Percentiles rank a stretch among this genome's conserved stretches.
Conservation (phyloP, 257 asterid species). For the Lantana camara region DNA sequence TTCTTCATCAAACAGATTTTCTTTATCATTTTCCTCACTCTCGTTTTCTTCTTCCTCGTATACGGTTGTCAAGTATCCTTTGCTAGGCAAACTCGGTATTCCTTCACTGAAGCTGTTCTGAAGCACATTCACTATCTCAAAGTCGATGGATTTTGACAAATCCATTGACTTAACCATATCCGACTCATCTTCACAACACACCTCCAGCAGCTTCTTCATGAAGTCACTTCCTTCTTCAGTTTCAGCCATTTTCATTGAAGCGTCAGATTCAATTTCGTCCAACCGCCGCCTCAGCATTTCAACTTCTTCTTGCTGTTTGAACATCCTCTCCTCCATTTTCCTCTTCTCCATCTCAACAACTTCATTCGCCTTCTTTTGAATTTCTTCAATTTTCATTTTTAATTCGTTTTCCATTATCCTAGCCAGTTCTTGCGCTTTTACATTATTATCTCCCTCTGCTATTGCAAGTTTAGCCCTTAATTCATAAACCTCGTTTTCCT, state of each 20-base stretch:
- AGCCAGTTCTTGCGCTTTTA: slow-evolving; percentile 56
- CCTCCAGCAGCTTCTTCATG: slow-evolving; percentile 61
- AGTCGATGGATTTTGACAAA: slow-evolving; percentile 68
- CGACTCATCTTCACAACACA: slow-evolving; percentile 60
- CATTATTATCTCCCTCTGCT: slow-evolving; percentile 59
- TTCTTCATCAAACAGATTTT: slow-evolving; percentile 51
- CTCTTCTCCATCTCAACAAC: slow-evolving; percentile 67
- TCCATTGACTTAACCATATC: slow-evolving; percentile 99
- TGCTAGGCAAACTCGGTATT: slow-evolving; percentile 39
- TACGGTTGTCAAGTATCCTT: slow-evolving; percentile 66
- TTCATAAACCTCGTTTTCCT: slow-evolving; percentile 66
- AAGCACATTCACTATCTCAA: slow-evolving; percentile 46
- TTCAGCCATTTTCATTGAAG: slow-evolving; percentile 49
- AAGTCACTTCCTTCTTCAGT: slow-evolving; percentile 59
- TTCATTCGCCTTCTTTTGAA: slow-evolving; percentile 64
- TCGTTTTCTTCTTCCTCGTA: slow-evolving; percentile 82
- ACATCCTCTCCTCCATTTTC: slow-evolving; percentile 69
- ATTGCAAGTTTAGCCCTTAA: slow-evolving; percentile 60
- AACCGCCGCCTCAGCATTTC: slow-evolving; percentile 72
- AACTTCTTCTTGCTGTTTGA: slow-evolving; percentile 65
- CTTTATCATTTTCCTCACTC: slow-evolving; percentile 51
- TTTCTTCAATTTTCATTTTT: slow-evolving; percentile 65
- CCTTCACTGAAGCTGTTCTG: slow-evolving; percentile 40
- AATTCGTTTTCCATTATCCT: slow-evolving; percentile 49
- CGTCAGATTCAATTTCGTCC: slow-evolving; percentile 74